phyloP scores from a whole-genome alignment of 148 eudicot species.

The Silene latifolia region DNA sequence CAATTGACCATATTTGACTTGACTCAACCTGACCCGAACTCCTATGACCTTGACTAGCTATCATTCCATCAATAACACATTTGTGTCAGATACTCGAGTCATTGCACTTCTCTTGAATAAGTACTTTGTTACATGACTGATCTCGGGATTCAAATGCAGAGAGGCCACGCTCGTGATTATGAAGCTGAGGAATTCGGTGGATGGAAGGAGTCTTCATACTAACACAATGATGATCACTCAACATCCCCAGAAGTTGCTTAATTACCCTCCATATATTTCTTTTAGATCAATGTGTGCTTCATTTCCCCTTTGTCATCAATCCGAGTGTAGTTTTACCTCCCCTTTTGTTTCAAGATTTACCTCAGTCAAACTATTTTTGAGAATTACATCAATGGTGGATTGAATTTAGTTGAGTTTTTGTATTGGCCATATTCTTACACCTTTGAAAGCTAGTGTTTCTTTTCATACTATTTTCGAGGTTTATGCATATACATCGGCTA shows the following conservation, averaged over 20 bases:
- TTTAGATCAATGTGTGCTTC: not conserved
- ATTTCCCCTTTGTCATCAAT: not conserved
- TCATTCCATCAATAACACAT: too few relatives aligned
- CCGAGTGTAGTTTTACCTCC: not conserved
- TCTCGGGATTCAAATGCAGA: conserved; percentile 26
- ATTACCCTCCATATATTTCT: not conserved
- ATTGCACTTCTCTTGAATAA: too few relatives aligned
- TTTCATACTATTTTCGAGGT: too few relatives aligned
- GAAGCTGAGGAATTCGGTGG: conserved; percentile 56
- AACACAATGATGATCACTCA: conserved; percentile 7
- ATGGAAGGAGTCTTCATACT: conserved; percentile 54
- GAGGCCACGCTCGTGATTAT: conserved; percentile 27
- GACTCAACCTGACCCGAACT: too few relatives aligned
- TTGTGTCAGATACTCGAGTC: too few relatives aligned
- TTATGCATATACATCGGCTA: too few relatives aligned
- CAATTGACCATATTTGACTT: too few relatives aligned
- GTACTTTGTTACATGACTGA: not conserved
- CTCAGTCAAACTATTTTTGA: not conserved
- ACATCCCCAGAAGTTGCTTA: not conserved
- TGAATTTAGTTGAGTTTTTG: not conserved
- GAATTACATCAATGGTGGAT: not conserved
- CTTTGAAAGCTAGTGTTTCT: not conserved
- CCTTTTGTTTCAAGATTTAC: not conserved
- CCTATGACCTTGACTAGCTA: too few relatives aligned
- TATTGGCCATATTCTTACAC: not conserved